Base-by-base conservation (phyloP, 192 early-diverging fungal species). In the Linnemannia exigua region DNA sequence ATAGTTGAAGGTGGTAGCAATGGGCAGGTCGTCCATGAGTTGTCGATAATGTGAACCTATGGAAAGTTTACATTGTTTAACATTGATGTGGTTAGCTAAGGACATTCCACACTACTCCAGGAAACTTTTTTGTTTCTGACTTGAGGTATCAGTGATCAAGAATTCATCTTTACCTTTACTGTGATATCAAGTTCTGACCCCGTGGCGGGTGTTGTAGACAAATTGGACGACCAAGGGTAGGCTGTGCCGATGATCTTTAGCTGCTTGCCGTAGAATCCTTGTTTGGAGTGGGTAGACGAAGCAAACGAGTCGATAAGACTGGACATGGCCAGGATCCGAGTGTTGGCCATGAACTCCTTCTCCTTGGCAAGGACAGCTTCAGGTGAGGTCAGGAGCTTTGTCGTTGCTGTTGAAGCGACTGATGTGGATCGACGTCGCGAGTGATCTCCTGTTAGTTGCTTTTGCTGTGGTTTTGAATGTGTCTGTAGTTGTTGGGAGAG, bases 281-380 rank as follows among this genome's bases (percentile, higher is more conserved):
- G 84, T 48, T 80, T 86, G 20, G 74, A 35, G 31, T 86, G 84
- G 14, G 84, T 50, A 20, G 63, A 19, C 12, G 70, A 74, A 17
- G 75, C 48, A 38, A 86, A 79, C 28, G 84, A 79, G 25, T 86
- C 84, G 20, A 86, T 80, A 44, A 86, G 41, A 22, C 76, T 86
- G 25, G 78, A 80, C 77, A 86, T 79, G 69, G 84, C 84, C 61
- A 80, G 46, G 25, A 86, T 86, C 12, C 84, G 69, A 7, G 78
- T 74, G 61, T 86, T 86, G 67, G 84, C 78, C 84, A 86, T 86
- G 19, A 86, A 86, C 52, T 86, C 84, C 48, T 86, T 86, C 51
- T 86, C 84, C 48, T 86, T 86, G 46, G 82, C 48, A 4, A 76
- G 58, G 28, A 51, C 17, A 25, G 75, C 22, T 31, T 85, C 82